These are phyloP conservation scores for Fagopyrum homotropicum DNA, from an alignment of 148 eudicot genomes.

Conservation along the genomic window DNA sequence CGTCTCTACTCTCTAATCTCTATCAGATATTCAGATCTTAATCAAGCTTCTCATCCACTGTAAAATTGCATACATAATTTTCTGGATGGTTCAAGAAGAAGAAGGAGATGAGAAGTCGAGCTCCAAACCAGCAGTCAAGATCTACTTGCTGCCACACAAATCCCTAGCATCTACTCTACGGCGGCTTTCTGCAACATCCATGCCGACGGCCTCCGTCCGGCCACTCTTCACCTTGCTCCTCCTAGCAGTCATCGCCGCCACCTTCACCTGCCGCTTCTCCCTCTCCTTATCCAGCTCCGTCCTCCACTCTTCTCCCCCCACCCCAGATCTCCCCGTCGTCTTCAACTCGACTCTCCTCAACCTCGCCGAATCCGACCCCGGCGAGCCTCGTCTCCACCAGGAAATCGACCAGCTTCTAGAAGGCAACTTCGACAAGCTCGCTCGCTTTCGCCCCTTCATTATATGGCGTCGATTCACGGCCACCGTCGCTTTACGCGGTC, in stretches of 20 bases:
- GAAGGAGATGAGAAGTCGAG: constrained; percentile 23
- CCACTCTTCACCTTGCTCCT: constrained; percentile 41
- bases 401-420: constrained; percentile 50
- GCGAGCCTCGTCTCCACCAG: constrained; percentile 32
- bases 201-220: constrained; percentile 57
- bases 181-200: constrained; percentile 18
- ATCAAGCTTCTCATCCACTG: not conserved
- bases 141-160: constrained; percentile 20
- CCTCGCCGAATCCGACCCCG: constrained; percentile 45
- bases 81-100: constrained; percentile 21
- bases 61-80: too few relatives aligned
- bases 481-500: constrained; percentile 16
- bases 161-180: constrained; percentile 22
- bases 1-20: too few relatives aligned
- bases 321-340: constrained; percentile 23
- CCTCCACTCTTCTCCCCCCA: not conserved
- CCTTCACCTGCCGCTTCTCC: constrained; percentile 32
- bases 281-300: not conserved
- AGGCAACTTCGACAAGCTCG: constrained; percentile 29
- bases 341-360: constrained; percentile 54
- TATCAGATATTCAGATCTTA: too few relatives aligned
- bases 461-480: constrained; percentile 38
- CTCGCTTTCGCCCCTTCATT: constrained; percentile 33
- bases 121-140: constrained; percentile 19
- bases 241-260: constrained; percentile 40